Conservation (phyloP, 768 basidiomycete genomes). For the Piloderma croceum region DNA sequence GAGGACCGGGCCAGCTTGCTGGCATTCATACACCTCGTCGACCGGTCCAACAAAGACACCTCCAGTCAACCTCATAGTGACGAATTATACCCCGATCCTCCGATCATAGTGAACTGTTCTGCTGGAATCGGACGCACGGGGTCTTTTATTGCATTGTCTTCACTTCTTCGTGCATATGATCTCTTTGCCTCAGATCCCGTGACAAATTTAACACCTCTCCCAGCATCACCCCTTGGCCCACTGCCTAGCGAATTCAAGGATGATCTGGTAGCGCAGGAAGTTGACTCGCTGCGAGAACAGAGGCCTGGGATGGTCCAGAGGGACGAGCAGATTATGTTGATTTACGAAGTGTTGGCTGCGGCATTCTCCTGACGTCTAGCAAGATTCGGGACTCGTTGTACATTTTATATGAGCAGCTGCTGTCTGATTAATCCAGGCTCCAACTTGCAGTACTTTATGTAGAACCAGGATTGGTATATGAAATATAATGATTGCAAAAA, state of each 20-base stretch:
- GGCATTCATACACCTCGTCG: conserved; percentile 59
- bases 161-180: conserved; percentile 60
- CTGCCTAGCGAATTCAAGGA: conserved; percentile 42
- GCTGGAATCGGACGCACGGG: conserved; percentile 88
- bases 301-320: conserved; percentile 78
- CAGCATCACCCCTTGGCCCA: conserved; percentile 52
- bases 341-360: conserved; percentile 53
- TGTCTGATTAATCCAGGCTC: no score
- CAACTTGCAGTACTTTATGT: no score
- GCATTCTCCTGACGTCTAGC: background rate
- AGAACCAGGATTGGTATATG: no score
- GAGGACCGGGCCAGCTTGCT: conserved; percentile 57
- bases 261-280: conserved; percentile 63
- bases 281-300: conserved; percentile 78
- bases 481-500: no score
- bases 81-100: conserved; percentile 60
- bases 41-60: conserved; percentile 42
- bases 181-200: conserved; percentile 32
- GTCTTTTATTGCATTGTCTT: conserved; percentile 75
- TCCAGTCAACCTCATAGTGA: conserved; percentile 16
- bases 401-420: no score
- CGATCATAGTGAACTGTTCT: conserved; percentile 78
- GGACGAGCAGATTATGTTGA: conserved; percentile 54
- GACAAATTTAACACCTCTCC: conserved; percentile 29
- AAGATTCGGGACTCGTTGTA: no score